Evolutionary conservation across 371 early-diverging fungal genomes (phyloP).

Genomic region (Mucor velutinosus): DNA sequence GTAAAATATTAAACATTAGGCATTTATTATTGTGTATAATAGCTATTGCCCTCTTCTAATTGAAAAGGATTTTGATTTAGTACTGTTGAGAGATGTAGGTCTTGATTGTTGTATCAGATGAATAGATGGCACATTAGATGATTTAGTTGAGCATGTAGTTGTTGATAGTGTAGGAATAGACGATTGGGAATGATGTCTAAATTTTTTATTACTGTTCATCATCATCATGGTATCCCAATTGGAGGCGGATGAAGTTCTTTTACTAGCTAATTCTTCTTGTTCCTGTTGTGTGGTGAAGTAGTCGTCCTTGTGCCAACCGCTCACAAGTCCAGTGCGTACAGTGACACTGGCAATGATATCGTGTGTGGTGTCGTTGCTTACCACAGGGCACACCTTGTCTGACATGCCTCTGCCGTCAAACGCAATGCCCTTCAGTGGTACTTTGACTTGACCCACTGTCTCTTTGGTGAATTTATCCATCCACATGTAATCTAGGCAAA

Average conservation of each 20-base stretch:
- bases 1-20: not conserved
- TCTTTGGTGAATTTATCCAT: conserved; percentile 33
- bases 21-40: not conserved
- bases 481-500: conserved; percentile 27
- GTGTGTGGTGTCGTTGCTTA: not conserved
- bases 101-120: conserved; percentile 7
- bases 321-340: conserved; percentile 39
- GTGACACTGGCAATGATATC: conserved; percentile 41
- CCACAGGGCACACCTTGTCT: conserved; percentile 33
- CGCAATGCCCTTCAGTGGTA: conserved; percentile 30
- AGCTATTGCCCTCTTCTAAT: not conserved
- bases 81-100: not conserved
- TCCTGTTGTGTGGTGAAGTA: not conserved
- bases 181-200: conserved; percentile 25
- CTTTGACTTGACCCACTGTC: conserved; percentile 30
- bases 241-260: not conserved
- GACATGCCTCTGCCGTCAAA: conserved; percentile 20
- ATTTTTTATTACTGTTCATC: conserved; percentile 16
- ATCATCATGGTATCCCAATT: not conserved
- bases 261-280: not conserved
- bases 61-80: not conserved
- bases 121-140: conserved; percentile 13
- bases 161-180: conserved; percentile 23
- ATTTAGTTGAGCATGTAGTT: conserved; percentile 13
- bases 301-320: conserved; percentile 40